Conservation (phyloP, 1,284 basidiomycete species). For the Gymnopus androsaceus region DNA sequence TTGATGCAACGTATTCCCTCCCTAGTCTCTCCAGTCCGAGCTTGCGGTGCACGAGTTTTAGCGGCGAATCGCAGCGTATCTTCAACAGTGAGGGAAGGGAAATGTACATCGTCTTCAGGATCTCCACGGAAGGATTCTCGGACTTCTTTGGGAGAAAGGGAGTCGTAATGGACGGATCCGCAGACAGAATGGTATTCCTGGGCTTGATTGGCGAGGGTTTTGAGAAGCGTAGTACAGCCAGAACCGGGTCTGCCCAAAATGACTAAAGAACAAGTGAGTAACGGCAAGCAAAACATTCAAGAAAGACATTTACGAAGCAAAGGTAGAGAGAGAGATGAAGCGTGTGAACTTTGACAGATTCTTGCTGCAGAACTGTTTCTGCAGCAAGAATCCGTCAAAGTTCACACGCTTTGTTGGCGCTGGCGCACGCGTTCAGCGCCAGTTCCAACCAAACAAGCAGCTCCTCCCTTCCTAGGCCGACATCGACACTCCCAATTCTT, state of each 20-base stretch:
- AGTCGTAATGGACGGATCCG: constrained; percentile 66
- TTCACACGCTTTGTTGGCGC: too few relatives aligned
- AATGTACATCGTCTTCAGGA: constrained; percentile 70
- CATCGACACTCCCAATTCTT: too few relatives aligned
- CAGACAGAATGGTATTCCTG: constrained; percentile 54
- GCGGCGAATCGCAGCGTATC: constrained; percentile 64
- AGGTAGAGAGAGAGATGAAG: too few relatives aligned
- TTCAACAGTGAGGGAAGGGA: constrained; percentile 68
- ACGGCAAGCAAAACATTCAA: too few relatives aligned
- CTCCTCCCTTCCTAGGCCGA: too few relatives aligned
- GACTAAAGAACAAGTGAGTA: too few relatives aligned
- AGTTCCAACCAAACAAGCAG: too few relatives aligned
- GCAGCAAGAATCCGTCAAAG: too few relatives aligned
- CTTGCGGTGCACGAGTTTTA: constrained; percentile 52
- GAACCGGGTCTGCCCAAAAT: constrained; percentile 62
- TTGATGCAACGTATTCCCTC: constrained; percentile 41
- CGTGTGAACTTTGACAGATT: too few relatives aligned
- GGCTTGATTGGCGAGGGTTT: constrained; percentile 57
- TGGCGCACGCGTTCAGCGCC: too few relatives aligned
- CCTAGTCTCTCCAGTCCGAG: constrained; percentile 45
- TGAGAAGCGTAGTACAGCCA: constrained; percentile 61
- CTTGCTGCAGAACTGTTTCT: too few relatives aligned
- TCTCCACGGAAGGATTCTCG: constrained; percentile 58
- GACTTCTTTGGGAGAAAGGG: constrained; percentile 52
- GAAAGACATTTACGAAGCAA: too few relatives aligned